These are phyloP conservation scores for Knufia petricola DNA, from an alignment of 2,329 filamentous ascomycete species.

Conservation along the genomic window DNA sequence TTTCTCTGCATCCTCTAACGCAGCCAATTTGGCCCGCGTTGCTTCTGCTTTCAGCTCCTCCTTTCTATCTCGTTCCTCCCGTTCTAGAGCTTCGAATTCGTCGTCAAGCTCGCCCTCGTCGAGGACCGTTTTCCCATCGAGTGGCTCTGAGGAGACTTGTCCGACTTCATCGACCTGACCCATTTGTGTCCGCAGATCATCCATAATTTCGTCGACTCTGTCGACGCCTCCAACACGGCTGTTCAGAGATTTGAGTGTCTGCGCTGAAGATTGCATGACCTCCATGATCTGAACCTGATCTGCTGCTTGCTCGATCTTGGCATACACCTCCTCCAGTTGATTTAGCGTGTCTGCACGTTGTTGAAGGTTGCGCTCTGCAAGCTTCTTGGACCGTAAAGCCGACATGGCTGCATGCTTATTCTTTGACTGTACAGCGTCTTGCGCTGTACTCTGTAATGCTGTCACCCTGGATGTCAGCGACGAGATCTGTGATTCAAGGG, in stretches of 20 bases:
- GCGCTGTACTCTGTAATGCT: constrained; percentile 47
- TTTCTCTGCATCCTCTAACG: constrained; percentile 34
- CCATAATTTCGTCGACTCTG: constrained; percentile 65
- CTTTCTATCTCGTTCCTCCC: constrained; percentile 44
- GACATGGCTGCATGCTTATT: constrained; percentile 67
- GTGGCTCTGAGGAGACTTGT: constrained; percentile 59
- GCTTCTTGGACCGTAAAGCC: constrained; percentile 71
- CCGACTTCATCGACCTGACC: constrained; percentile 71
- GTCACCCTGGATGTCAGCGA: constrained; percentile 49
- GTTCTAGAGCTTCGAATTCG: constrained; percentile 69
- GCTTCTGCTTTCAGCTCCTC: constrained; percentile 42
- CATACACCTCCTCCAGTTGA: constrained; percentile 74
- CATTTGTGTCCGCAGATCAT: constrained; percentile 70
- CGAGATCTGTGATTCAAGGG: constrained; percentile 58
- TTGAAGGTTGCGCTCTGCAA: constrained; percentile 63
- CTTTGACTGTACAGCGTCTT: constrained; percentile 60
- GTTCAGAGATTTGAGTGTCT: constrained; percentile 64
- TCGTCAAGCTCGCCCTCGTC: constrained; percentile 85
- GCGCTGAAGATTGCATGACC: constrained; percentile 69
- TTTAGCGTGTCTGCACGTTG: constrained; percentile 62
- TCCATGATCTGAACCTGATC: constrained; percentile 76
- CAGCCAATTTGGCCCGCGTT: constrained; percentile 42
- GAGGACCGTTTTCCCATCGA: constrained; percentile 40
- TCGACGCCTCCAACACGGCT: constrained; percentile 66
- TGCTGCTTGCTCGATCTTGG: constrained; percentile 74